Evolutionary conservation across 345 rosid species (phyloP), one percentile per base, ranked within the genome.

Genomic region (Salix viminalis): DNA sequence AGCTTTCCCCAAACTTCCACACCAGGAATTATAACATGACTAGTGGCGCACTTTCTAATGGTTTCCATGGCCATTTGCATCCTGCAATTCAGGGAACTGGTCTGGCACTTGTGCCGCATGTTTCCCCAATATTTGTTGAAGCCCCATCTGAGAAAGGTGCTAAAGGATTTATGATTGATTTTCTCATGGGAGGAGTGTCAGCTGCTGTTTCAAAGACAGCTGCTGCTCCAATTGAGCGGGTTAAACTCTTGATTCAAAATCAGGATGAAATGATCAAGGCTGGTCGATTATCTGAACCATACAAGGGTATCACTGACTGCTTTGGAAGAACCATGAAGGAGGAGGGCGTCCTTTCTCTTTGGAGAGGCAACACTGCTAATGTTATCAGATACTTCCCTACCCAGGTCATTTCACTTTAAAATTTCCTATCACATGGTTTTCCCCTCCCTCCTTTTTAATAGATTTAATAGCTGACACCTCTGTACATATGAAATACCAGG

Each of bases 361-460:
- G 80, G 84, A 77, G 84, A 77, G 81, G 84, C 65, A 81, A 81
- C 70, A 74, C 81, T 73, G 77, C 80, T 12, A 81, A 81, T 28
- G 80, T 81, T 65, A 81, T 81, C 71, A 77, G 84, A 77, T 81
- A 81, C 64, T 81, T 81, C 74, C 80, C 84, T 46, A 81, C 84
- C 8, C 84, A 77, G 79, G 83, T 80, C 36, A 56, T 5, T 67
- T 58, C n/a, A 12, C 44, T 34, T 66, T 5, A 37, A 60, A 6
- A 18, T n/a, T 18, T 44, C 28, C 14, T 21, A 36, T 36, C 37
- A 34, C 4, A 7, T 10, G 19, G 48, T 48, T 65, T 34, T 4
- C 4, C 3, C 54, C 16, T 3, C 30, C 23, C 34, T 21, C 7
- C 21, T 48, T 44, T 6, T 65, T 14, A 0, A 42, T 42, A 10